Base-by-base conservation (phyloP, 1,284 basidiomycete genomes). In the Cryptococcus sp. region DNA sequence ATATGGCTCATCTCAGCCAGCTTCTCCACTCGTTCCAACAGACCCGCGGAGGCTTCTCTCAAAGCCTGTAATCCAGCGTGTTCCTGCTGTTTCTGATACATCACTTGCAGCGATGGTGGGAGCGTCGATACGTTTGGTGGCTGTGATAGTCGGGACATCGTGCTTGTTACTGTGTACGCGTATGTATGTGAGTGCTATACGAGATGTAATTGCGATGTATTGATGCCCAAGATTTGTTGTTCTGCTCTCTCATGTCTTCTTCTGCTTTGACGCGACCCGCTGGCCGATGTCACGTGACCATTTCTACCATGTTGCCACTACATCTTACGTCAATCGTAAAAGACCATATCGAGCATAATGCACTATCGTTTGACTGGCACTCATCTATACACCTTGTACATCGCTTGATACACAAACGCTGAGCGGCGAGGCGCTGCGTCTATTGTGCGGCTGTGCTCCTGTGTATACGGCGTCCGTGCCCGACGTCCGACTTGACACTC, bases 1-100 rank as follows among this genome's bases (percentile, higher is more conserved):
- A 77, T 67, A 48, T 73, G 70, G 41, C 71, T 73, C 75, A 76
- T 76, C 58, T 72, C 72, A 10, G 73, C 73, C 16, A 79, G 52
- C 57, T 73, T 69, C 53, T 79, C 78, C 22, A 75, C 72, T 27
- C 71, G 61, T 56, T 52, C 55, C 31, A 79, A 56, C 52, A 78
- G 64, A 6, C 66, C 60, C 25, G 61, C 70, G 38, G 70, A 73
- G 13, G 74, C 74, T 54, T 77, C 74, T 40, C 64, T 61, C 42
- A 79, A 60, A 40, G 76, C 77, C 57, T 76, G 72, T 8, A 79
- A 61, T 6, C 71, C 73, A 5, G 75, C 72, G 61, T 79, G 67
- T 58, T 79, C 78, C 54, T 78, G 76, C 60, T 79, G 78, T 57
- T 79, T 79, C 52, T 78, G 74, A 41, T 69, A 68, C 3, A 76